These are phyloP conservation scores for Cryoendolithus antarcticus DNA, from an alignment of 2,329 filamentous ascomycete genomes.

Conservation along the genomic window DNA sequence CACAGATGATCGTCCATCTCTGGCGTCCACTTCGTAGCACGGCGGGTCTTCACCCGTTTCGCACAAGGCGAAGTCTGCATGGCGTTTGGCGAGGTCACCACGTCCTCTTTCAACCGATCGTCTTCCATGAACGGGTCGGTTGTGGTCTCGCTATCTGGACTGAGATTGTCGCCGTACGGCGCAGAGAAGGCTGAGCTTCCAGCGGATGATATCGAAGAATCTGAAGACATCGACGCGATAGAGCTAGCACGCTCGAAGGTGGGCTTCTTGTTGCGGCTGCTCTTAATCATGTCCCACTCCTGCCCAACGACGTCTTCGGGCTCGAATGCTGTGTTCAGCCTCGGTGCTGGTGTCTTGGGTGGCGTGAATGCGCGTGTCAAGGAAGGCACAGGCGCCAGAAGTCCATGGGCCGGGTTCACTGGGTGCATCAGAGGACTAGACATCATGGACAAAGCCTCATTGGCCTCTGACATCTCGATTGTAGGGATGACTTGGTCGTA, in stretches of 20 bases:
- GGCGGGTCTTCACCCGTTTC: conserved; percentile 33
- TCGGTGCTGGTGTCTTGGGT: conserved; percentile 37
- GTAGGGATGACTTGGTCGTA: conserved; percentile 31
- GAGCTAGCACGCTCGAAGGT: conserved; percentile 42
- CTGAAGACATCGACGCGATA: conserved; percentile 45
- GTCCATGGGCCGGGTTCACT: conserved; percentile 23
- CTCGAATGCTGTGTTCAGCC: conserved; percentile 14
- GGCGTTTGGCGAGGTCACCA: conserved; percentile 13
- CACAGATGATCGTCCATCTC: conserved; percentile 56
- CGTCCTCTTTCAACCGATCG: conserved; percentile 14
- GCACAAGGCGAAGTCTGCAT: conserved; percentile 15
- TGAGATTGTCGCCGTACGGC: conserved; percentile 39
- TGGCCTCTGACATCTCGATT: conserved; percentile 35
- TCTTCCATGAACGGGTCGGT: conserved; percentile 39
- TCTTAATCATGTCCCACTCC: conserved; percentile 22
- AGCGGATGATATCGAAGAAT: conserved; percentile 50
- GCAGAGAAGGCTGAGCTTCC: conserved; percentile 38
- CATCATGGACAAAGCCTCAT: conserved; percentile 7
- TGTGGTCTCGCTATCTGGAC: conserved; percentile 44
- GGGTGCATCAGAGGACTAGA: conserved; percentile 18
- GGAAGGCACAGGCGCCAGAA: conserved; percentile 30
- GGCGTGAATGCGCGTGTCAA: conserved; percentile 30
- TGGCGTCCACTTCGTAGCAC: conserved; percentile 39
- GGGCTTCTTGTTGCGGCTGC: conserved; percentile 12
- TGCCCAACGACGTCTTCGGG: conserved; percentile 11